Conservation (phyloP, 2,329 filamentous ascomycete genomes). For the Chrysoporthe puriensis region DNA sequence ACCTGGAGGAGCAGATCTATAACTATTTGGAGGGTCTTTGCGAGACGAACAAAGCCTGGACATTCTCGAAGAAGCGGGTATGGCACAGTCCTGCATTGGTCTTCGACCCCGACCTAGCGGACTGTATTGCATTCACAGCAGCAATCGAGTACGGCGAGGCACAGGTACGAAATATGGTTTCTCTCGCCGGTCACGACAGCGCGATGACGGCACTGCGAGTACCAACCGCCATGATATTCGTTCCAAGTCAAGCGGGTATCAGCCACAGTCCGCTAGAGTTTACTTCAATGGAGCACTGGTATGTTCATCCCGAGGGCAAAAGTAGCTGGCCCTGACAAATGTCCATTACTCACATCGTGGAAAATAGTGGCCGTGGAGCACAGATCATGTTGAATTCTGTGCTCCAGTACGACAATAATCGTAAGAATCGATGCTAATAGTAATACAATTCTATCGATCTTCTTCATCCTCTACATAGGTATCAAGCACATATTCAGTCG, state of each 20-base stretch:
- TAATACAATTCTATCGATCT: neutral
- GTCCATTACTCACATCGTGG: neutral
- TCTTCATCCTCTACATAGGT: neutral
- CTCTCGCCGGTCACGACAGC: slow-evolving; percentile 35
- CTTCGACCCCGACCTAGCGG: slow-evolving; percentile 32
- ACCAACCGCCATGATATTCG: slow-evolving; percentile 40
- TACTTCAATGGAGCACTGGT: slow-evolving; percentile 22
- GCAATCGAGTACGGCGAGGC: neutral
- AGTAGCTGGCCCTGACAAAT: neutral
- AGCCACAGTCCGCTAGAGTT: slow-evolving; percentile 32
- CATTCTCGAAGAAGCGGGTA: slow-evolving; percentile 26
- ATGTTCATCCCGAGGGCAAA: neutral
- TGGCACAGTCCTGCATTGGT: slow-evolving; percentile 30
- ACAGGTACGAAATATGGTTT: slow-evolving; percentile 31
- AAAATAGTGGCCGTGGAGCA: neutral
- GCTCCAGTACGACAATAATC: neutral
- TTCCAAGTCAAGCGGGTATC: slow-evolving; percentile 34
- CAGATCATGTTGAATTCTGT: neutral
- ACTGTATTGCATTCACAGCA: slow-evolving; percentile 28
- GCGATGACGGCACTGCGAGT: slow-evolving; percentile 35
- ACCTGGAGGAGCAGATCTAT: slow-evolving; percentile 19
- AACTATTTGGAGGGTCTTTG: slow-evolving; percentile 27
- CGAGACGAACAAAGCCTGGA: slow-evolving; percentile 25
- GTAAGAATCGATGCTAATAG: neutral
- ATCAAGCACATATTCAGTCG: neutral